Percentiles rank a stretch among this genome's conserved stretches.
phyloP scores from a whole-genome alignment of 805 yeast species.

The Yarrowia bubula region DNA sequence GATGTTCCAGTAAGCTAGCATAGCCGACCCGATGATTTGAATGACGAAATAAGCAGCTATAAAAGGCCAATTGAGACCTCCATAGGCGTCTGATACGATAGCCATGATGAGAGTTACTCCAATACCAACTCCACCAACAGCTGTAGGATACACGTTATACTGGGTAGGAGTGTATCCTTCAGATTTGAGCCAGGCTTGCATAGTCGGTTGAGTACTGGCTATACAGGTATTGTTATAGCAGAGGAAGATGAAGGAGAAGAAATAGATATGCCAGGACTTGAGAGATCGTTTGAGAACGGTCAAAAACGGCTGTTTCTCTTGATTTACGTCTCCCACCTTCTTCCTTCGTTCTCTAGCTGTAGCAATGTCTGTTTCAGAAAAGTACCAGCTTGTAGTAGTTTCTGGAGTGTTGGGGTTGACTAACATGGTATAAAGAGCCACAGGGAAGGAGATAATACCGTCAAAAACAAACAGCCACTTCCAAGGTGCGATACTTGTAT shows the following conservation, averaged over 20 bases:
- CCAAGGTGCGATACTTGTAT: conserved; percentile 1
- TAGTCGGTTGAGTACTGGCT: conserved; percentile 10
- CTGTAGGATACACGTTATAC: conserved; percentile 12
- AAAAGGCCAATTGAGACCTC: conserved; percentile 7
- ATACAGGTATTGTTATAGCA: conserved; percentile 6
- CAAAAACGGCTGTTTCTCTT: background rate
- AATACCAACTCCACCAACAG: background rate
- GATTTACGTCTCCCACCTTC: background rate
- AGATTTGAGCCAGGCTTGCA: conserved; percentile 5
- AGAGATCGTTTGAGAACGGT: background rate
- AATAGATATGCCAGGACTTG: conserved; percentile 1
- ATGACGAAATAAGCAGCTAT: background rate
- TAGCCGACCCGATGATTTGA: conserved; percentile 43
- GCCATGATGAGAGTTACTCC: conserved; percentile 1
- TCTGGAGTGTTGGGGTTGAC: conserved; percentile 14
- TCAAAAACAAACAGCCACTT: conserved; percentile 19
- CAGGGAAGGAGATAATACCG: conserved; percentile 17
- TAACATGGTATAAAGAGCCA: conserved; percentile 10
- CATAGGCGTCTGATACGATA: background rate
- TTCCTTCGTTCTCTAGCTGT: background rate
- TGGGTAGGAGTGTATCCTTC: conserved; percentile 2
- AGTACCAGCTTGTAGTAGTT: background rate
- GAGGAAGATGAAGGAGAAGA: conserved; percentile 4
- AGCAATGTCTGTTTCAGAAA: background rate
- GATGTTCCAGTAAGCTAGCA: conserved; percentile 37